Percentiles rank a stretch among this genome's conserved stretches.
Evolutionary conservation across 371 early-diverging fungal genomes (phyloP).

Genomic region (Syncephalastrum sp.): DNA sequence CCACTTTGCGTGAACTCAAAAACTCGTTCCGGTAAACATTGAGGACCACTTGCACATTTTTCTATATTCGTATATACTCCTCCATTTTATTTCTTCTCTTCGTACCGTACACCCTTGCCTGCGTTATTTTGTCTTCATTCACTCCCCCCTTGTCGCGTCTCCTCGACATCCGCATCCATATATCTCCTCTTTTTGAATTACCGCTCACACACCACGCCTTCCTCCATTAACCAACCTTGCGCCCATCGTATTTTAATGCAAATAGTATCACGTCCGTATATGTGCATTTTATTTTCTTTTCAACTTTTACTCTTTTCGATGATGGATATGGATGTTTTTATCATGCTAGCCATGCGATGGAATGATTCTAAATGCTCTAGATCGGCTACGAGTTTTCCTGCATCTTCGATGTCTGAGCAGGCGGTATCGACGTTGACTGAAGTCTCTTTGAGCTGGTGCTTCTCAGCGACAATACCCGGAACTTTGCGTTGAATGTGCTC

Average conservation of each 20-base stretch:
- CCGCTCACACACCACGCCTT: background rate
- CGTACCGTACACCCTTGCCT: background rate
- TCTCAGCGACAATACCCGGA: conserved; percentile 28
- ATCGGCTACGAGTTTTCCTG: conserved; percentile 25
- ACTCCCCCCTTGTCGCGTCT: background rate
- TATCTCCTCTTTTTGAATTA: background rate
- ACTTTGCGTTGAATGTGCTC: conserved; percentile 43
- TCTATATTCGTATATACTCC: background rate
- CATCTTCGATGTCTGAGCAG: conserved; percentile 35
- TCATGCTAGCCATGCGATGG: conserved; percentile 32
- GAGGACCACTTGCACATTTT: background rate
- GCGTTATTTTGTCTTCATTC: conserved; percentile 1
- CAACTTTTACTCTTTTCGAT: background rate
- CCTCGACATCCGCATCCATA: background rate
- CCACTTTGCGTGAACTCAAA: conserved; percentile 73
- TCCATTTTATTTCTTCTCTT: background rate
- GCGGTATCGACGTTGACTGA: conserved; percentile 22
- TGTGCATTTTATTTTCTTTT: background rate
- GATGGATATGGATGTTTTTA: conserved; percentile 16
- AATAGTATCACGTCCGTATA: background rate
- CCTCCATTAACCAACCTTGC: background rate
- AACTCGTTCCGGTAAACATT: conserved; percentile 30
- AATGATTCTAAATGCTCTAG: conserved; percentile 34
- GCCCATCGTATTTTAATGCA: too few relatives aligned
- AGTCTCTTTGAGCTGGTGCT: conserved; percentile 12